Conservation (phyloP, 1,139 yeast genomes). For the Nakaseomyces bracarensis region DNA sequence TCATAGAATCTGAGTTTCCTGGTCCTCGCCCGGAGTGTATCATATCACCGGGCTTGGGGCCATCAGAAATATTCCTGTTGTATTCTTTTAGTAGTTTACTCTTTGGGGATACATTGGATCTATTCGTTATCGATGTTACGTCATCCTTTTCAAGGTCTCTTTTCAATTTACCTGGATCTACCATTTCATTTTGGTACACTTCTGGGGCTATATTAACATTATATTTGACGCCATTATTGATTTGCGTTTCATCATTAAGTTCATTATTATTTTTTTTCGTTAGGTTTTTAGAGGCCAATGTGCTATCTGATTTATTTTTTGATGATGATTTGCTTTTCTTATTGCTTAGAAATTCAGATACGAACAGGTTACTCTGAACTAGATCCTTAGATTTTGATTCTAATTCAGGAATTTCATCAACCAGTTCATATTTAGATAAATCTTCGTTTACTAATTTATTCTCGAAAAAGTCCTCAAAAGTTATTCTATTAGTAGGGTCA, state of each 20-base stretch:
- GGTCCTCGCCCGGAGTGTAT: constrained; percentile 10
- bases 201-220: constrained; percentile 4
- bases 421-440: constrained; percentile 30
- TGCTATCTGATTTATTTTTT: background rate
- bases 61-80: background rate
- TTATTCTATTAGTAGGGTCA: constrained; percentile 79
- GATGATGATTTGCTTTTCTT: background rate
- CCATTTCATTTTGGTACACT: constrained; percentile 5
- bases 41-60: background rate
- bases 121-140: background rate
- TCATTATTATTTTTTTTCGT: background rate
- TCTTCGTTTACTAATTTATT: constrained; percentile 38
- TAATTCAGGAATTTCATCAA: constrained; percentile 33
- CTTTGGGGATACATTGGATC: background rate
- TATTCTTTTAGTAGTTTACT: background rate
- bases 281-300: background rate
- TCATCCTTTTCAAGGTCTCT: background rate
- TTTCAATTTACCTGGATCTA: constrained; percentile 3
- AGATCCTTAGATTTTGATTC: constrained; percentile 60
- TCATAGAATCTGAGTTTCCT: constrained; percentile 15
- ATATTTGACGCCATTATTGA: constrained; percentile 1
- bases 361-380: constrained; percentile 56
- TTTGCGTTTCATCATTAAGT: constrained; percentile 1
- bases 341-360: constrained; percentile 57
- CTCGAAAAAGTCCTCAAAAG: constrained; percentile 77